Evolutionary conservation across 176 grass and related monocot species (phyloP), one percentile per base, ranked within the genome.

Genomic region (Dendrocalamus sinicus): DNA sequence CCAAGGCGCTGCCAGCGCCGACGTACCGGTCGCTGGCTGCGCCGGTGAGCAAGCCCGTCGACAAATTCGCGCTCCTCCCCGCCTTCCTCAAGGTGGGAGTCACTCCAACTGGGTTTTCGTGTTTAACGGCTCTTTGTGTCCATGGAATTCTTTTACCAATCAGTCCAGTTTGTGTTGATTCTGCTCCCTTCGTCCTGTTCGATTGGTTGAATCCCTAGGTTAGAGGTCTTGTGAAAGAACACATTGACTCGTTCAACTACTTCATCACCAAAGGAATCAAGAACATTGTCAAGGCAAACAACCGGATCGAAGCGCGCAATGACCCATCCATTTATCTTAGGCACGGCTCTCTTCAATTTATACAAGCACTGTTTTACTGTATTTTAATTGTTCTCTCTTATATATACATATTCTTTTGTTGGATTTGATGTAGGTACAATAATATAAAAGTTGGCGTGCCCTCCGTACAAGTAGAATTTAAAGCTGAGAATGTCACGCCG

Each of bases 191-290:
- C 23, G 23, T 32, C 23, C 15, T 52, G 19, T 62, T 57, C 75
- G 20, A 41, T 82, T 24, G 69, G 54, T 70, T 32, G 32, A 15
- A 17, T 73, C 47, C 69, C 46, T 83, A 95, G 94, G 91, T 93
- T 43, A 86, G 96, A 70, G 96, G 96, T 4, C 88, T 95, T 6
- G 93, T 98, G 66, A 98, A 98, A 84, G 89, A 92, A 69, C 96
- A 94, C 80, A 88, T 98, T 16, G 90, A 95, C 70, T 98, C 93
- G 3, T 98, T 94, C 76, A 94, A 98, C 84, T 98, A 95, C 66
- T 96, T 98, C 77, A 77, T 92, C 63, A 89, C 84, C 39, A 83
- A 73, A 57, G 96, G 85, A 46, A 98, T 98, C 48, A 94, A 73
- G 89, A 92, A 98, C 10, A 95, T 96, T 14, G 48, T 95, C 78